Percentiles rank a stretch among this genome's conserved stretches.
phyloP scores from a whole-genome alignment of 176 grass and related monocot genomes.

The Eleusine indica region DNA sequence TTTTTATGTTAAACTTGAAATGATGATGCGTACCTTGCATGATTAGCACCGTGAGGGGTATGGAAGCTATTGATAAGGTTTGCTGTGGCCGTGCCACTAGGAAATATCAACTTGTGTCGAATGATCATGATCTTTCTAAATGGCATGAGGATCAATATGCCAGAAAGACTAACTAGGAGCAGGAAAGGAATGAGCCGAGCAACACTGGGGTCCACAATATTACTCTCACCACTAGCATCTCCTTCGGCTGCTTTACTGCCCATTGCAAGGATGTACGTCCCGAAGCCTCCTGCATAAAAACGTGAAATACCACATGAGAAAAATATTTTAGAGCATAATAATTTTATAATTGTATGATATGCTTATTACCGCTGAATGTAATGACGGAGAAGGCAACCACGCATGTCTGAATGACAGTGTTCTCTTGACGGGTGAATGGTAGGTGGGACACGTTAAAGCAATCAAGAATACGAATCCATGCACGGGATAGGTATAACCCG shows the following conservation, averaged over 20 bases:
- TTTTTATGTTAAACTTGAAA: too few species aligned
- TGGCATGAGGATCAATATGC: conserved; percentile 39
- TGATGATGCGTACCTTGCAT: background rate
- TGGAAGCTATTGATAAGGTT: conserved; percentile 55
- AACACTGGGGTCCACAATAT: conserved; percentile 27
- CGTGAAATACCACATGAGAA: too few species aligned
- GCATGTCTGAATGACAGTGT: background rate
- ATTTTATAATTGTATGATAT: background rate
- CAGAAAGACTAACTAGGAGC: conserved; percentile 28
- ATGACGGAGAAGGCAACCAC: background rate
- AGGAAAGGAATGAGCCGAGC: conserved; percentile 38
- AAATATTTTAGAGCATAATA: too few species aligned
- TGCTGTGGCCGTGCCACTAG: conserved; percentile 48
- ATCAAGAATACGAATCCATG: background rate
- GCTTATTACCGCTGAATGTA: background rate
- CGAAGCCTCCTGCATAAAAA: background rate
- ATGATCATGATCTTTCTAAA: conserved; percentile 49
- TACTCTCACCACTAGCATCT: background rate
- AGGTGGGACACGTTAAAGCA: background rate
- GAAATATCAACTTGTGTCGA: conserved; percentile 43
- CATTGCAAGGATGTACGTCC: background rate
- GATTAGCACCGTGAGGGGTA: conserved; percentile 29
- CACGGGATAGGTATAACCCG: background rate
- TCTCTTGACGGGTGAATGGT: background rate
- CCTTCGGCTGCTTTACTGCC: background rate